Base-by-base conservation (phyloP, 2,329 filamentous ascomycete genomes). In the Cladosporium velox region DNA sequence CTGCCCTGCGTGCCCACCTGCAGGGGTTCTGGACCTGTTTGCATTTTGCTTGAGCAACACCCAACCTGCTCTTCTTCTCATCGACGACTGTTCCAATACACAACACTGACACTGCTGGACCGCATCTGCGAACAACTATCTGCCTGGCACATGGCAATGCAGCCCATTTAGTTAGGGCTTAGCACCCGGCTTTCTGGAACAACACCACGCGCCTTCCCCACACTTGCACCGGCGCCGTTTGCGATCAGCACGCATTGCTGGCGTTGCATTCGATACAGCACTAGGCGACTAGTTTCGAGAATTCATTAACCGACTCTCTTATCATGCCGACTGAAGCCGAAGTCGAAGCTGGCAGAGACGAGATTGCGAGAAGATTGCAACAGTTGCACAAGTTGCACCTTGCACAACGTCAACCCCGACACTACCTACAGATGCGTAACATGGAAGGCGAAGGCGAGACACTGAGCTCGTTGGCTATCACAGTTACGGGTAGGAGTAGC, bases 331-430 rank as follows among this genome's bases (percentile, higher is more conserved):
- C 24, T 28, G 51, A 55, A 24, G 30, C 47, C 15, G 61, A 64
- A 57, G 21, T 64, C 51, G 61, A 64, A 21, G 61, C 61, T 24
- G 61, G 61, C 61, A 64, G 61, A 34, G 51, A 64, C 51, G 61
- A 64, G 34, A 64, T 64, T 15, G 61, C 61, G 8, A 41, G 61
- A 26, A 55, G 61, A 15, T 34, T 64, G 51, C 51, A 55, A 47
- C 34, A 64, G 21, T 30, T 64, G 10, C 61, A 64, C 61, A 64
- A 64, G n/a, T 47, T 64, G 35, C 61, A 64, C 34, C 61, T 64
- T 26, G 51, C 61, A 21, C 49, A 54, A 35, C 51, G 35, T 15
- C 21, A n/a, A 24, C 32, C 61, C 26, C 49, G 14, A n/a, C 32
- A 41, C 15, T 41, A 38, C 35, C 18, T 57, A 32, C 38, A 41